Base-by-base conservation (phyloP, 768 basidiomycete genomes). In the Phlebiopsis gigantea region DNA sequence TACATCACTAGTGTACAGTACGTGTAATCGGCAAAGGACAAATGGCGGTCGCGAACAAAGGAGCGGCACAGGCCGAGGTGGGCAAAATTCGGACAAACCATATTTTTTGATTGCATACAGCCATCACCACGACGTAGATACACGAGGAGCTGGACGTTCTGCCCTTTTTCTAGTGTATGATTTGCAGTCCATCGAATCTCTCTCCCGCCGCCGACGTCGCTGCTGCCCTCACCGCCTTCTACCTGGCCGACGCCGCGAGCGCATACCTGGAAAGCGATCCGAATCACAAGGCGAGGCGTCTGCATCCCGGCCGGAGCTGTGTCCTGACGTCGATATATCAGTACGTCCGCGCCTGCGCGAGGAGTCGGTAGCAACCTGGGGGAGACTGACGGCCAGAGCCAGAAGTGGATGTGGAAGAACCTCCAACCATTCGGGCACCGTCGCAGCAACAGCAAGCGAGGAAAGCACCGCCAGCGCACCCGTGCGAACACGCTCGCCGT, bases 351-450 rank as follows among this genome's bases (percentile, higher is more conserved):
- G 17, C 31, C 50, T 25, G 44, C 44, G 44, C 44, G 15, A 12
- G 15, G 31, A 5, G 50, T 24, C n/a, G 50, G 50, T 41, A 39
- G 29, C 34, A 34, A 21, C 31, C 15, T 39, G 22, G 24, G 31
- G 29, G 17, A 51, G 19, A 31, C 50, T 21, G 50, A 45, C n/a
- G 30, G 34, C 17, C 50, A 10, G 1, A 14, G 15, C 14, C 50
- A 51, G 50, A 51, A 25, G 58, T 61, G 60, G 46, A 61, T 61
- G 60, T 61, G 60, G 60, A 57, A 57, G 51, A 52, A 61, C 52
- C 56, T 61, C 46, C 60, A 44, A 21, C 60, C 51, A 19, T 53
- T 61, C 43, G 56, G 45, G 30, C 50, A 57, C 47, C 60, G 60
- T 50, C 44, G 56, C 30, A 61, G 31, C 46, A 57, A 60, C 48